Evolutionary conservation across 306 rosid genomes (phyloP), one percentile per base, ranked within the genome.

Genomic region (Dalbergia oliveri): DNA sequence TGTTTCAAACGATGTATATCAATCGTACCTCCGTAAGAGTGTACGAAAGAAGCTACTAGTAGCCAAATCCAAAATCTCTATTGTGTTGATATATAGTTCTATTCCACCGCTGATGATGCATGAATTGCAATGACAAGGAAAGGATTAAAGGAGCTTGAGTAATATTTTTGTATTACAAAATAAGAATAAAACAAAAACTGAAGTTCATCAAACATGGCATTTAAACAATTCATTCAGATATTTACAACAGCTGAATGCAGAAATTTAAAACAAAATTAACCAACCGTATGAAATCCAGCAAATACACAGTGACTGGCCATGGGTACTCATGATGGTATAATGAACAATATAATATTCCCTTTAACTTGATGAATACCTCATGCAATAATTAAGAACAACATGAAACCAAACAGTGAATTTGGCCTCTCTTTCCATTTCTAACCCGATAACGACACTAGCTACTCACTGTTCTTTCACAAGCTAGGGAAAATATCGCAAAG

Each of bases 321-420:
- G 10, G 10, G 1, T 0, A 7, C 1, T 31, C 18, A 33, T 43
- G 3, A n/a, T 8, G 1, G 31, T 37, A 37, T 10, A 16, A 16
- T 51, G 49, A 45, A 76, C 15, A 26, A 26, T 26, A 69, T 12
- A 26, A 26, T 26, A 69, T 12, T 69, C 39, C 47, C 47, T 43
- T 43, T 43, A 35, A 11, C 47, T 2, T 43, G 41, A 44, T 18
- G 5, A n/a, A 63, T 6, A 47, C 14, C 21, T 63, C 74, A 53
- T 49, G 74, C 63, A 75, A 62, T 62, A 13, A 63, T 44, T 10
- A 9, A 44, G 69, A 47, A 45, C 41, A 66, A 77, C 7, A 44
- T 41, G 53, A 78, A 53, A 34, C 66, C 15, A 9, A 31, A 50
- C 18, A 71, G 51, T 16, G 34, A 34, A 1, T 18, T 41, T 9